Evolutionary conservation across 2,329 filamentous ascomycete species (phyloP).

Genomic region (Tolypocladium ophioglossoides): DNA sequence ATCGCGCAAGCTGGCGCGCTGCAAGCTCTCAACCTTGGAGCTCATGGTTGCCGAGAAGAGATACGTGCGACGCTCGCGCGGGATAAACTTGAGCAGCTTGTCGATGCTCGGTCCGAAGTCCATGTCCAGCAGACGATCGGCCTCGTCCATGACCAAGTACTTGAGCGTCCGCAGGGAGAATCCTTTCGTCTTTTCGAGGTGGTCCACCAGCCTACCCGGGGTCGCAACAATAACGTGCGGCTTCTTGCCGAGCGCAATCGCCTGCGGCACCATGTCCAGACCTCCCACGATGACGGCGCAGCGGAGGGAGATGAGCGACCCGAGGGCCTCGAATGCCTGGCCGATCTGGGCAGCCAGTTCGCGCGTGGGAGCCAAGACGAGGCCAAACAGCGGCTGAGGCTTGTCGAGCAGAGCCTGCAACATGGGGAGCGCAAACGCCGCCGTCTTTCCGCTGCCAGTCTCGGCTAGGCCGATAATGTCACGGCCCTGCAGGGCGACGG

Average conservation of each 20-base stretch:
- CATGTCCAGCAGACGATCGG: slow-evolving; percentile 82
- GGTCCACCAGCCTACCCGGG: slow-evolving; percentile 79
- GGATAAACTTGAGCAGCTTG: slow-evolving; percentile 85
- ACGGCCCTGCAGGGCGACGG: slow-evolving; percentile 63
- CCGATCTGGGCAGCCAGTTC: slow-evolving; percentile 90
- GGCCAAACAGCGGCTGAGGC: slow-evolving; percentile 75
- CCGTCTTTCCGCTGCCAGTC: slow-evolving; percentile 93
- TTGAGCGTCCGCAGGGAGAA: slow-evolving; percentile 76
- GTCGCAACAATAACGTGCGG: slow-evolving; percentile 92
- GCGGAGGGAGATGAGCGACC: slow-evolving; percentile 77
- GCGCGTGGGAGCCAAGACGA: slow-evolving; percentile 84
- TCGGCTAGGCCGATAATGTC: slow-evolving; percentile 92
- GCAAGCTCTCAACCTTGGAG: slow-evolving; percentile 84
- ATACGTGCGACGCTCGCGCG: slow-evolving; percentile 66
- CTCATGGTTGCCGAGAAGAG: slow-evolving; percentile 94
- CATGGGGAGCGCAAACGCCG: slow-evolving; percentile 87
- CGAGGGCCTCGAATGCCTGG: slow-evolving; percentile 77
- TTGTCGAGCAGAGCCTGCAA: slow-evolving; percentile 84
- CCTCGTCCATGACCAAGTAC: slow-evolving; percentile 92
- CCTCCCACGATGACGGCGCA: slow-evolving; percentile 83
- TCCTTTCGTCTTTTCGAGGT: slow-evolving; percentile 93
- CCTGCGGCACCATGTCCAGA: slow-evolving; percentile 88
- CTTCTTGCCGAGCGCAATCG: slow-evolving; percentile 88
- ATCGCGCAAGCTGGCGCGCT: slow-evolving; percentile 78
- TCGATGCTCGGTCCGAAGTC: slow-evolving; percentile 90